Base-by-base conservation (phyloP, 2,329 filamentous ascomycete species). In the Biscogniauxia marginata region DNA sequence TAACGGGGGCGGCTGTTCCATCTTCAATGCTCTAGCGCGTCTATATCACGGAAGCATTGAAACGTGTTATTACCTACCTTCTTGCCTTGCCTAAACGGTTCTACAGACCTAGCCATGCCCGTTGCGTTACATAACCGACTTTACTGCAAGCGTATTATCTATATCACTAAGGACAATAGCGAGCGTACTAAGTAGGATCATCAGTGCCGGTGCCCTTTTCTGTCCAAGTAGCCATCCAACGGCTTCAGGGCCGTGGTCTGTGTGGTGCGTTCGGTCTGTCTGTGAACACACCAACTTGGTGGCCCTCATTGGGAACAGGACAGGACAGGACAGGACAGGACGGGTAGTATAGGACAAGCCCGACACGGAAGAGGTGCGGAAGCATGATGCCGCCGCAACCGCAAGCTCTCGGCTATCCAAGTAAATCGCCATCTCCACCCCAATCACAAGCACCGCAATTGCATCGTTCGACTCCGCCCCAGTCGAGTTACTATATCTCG, bases 311-410 rank as follows among this genome's bases (percentile, higher is more conserved):
- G 48, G 48, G 48, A 23, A 49, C 48, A 18, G 16, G 9, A 22
- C 44, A 24, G 16, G 44, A 43, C 16, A 7, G 51, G 11, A 39
- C 44, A 18, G 44, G 18, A 46, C 13, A n/a, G 39, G 18, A 46
- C n/a, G 20, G 45, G 25, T 30, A 20, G 46, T 20, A 39, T 45
- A 53, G 16, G 22, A 53, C 5, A 47, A 45, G 49, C 21, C 39
- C n/a, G 39, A 45, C 22, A 44, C 25, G 30, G 19, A 6, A 45
- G 22, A 45, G 16, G 9, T 53, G 24, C n/a, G 45, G 20, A 8
- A 39, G 19, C 43, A 55, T 30, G 25, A 55, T 55, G 53, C 49
- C 53, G 22, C 53, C 48, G 18, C 49, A 58, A 16, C 30, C 46
- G n/a, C 52, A 54, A 53, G 46, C 50, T 20, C 45, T 34, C 34